Percentiles rank a stretch among this genome's conserved stretches.
Conservation (phyloP, 176 grass and related monocot species). For the Cenchrus americanus region DNA sequence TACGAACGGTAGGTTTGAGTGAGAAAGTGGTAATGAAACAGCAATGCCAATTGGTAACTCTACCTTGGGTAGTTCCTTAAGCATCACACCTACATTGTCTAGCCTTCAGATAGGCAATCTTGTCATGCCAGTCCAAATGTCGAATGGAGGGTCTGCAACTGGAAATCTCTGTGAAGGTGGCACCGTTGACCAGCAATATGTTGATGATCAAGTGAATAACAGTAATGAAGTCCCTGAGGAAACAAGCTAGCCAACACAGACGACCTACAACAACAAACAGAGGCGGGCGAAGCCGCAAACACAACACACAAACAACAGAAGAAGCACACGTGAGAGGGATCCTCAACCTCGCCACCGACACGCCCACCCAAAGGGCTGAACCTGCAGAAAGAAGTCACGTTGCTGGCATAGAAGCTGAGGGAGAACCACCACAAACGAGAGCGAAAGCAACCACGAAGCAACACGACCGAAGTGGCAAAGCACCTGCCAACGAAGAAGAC, state of each 20-base stretch:
- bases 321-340: no score
- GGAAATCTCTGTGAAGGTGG: constrained; percentile 2
- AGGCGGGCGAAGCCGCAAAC: no score
- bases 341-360: no score
- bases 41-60: not conserved
- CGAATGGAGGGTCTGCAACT: constrained; percentile 3
- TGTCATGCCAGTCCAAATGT: not conserved
- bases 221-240: not conserved
- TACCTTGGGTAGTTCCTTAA: not conserved
- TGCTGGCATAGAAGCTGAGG: no score
- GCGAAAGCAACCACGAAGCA: no score
- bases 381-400: no score
- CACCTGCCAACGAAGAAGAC: no score
- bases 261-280: no score
- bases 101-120: not conserved
- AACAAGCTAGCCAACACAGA: not conserved
- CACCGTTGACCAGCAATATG: not conserved
- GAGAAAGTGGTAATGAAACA: not conserved
- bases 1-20: not conserved
- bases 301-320: no score
- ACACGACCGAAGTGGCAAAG: no score
- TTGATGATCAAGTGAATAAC: not conserved
- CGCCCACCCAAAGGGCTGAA: no score
- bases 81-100: constrained; percentile 6
- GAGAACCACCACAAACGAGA: no score